Base-by-base conservation (phyloP, 495 filamentous ascomycete species). In the Aspergillus bridgeri region DNA sequence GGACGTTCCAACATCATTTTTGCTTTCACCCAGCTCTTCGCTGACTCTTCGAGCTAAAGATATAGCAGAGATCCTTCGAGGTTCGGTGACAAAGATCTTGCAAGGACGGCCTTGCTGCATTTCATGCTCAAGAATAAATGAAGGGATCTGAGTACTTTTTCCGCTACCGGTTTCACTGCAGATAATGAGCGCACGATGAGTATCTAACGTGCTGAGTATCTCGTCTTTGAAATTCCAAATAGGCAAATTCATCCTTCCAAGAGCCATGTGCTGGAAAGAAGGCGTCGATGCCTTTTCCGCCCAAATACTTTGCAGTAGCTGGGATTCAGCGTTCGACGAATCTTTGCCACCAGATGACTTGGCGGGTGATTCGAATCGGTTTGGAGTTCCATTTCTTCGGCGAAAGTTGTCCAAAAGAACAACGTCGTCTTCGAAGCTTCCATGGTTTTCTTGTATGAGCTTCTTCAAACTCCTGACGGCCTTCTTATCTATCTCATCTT, bases 131-230 rank as follows among this genome's bases (percentile, higher is more conserved):
- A 98, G 75, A 19, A 98, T 83, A 68, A 90, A 98, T 2, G 91
- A 86, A 22, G 94, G 94, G 5, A 96, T 89, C 68, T 98, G 94
- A 0, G 94, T 98, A 74, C 91, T 96, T 78, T 98, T 98, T 53
- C 94, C 94, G 73, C 85, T 96, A 65, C 94, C 94, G 15, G 94
- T 98, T 73, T 98, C 94, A 62, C 93, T 93, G 66, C 91, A 96
- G 29, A 97, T 81, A 54, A 98, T 96, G 6, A 93, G 81, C 5
- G 93, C 86, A 65, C 90, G 94, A 58, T 96, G 79, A 5, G 70
- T 71, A 44, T 89, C 86, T 38, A 96, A 85, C 1, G 89, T 79
- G 24, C 79, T 71, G 7, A 98, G 77, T 24, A 95, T 88, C 15
- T 89, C 81, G 13, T 88, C 75, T 58, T 86, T 87, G 70, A 92